Conservation (phyloP, 768 basidiomycete genomes). For the Amyloporia xantha region DNA sequence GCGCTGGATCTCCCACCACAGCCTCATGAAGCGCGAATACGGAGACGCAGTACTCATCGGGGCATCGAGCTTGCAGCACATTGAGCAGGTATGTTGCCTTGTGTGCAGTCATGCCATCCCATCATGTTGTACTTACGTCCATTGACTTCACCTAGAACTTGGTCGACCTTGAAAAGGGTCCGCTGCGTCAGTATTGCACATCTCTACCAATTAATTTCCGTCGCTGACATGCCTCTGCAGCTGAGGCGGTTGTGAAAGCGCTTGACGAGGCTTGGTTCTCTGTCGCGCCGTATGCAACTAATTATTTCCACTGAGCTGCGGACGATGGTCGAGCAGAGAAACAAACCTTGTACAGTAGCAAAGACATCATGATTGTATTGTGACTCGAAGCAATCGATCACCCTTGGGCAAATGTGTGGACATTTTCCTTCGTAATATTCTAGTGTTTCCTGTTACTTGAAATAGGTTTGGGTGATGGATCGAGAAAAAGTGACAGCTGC, state of each 20-base stretch:
- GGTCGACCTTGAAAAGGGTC: conserved; percentile 48
- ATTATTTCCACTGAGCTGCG: conserved; percentile 13
- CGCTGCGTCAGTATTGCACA: conserved; percentile 11
- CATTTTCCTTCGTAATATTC: too few species aligned
- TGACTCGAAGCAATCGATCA: too few species aligned
- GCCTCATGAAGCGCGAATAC: conserved; percentile 37
- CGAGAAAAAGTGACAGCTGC: too few species aligned
- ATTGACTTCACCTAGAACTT: conserved; percentile 30
- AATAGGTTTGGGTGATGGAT: too few species aligned
- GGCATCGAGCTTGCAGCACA: conserved; percentile 51
- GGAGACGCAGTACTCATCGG: conserved; percentile 55
- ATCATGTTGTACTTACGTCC: background rate
- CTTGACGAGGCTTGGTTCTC: conserved; percentile 46
- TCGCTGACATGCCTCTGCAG: conserved; percentile 14
- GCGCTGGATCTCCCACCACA: conserved; percentile 45
- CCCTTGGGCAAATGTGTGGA: too few species aligned
- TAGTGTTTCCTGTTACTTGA: too few species aligned
- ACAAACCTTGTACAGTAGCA: too few species aligned
- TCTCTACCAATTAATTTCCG: background rate
- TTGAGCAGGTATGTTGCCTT: conserved; percentile 35
- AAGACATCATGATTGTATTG: too few species aligned
- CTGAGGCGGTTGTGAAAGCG: conserved; percentile 44
- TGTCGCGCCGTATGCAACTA: conserved; percentile 33
- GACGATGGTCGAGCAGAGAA: background rate
- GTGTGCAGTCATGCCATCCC: background rate